Percentiles rank a stretch among this genome's conserved stretches.
These are phyloP conservation scores for Sedum album DNA, from an alignment of 164 flowering plant genomes.

Conservation along the genomic window DNA sequence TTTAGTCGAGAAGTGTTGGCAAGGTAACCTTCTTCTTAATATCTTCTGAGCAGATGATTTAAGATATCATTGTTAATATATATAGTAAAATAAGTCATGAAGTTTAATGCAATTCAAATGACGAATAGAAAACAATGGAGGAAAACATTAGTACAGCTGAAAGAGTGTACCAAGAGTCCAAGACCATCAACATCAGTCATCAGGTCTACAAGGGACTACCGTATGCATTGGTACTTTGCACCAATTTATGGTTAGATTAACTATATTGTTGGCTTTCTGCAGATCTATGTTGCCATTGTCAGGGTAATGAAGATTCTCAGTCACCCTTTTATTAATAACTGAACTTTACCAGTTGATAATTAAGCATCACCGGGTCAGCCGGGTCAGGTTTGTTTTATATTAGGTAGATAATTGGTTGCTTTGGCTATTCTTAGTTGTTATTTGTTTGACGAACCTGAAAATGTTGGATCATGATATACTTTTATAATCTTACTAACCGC, in stretches of 20 bases:
- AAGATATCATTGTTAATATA: too few species aligned
- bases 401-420: not conserved
- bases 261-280: constrained; percentile 8
- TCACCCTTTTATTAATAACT: constrained; percentile 92
- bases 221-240: not conserved
- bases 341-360: constrained; percentile 97
- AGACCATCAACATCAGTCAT: constrained; percentile 96
- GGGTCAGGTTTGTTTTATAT: not conserved
- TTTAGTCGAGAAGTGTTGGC: constrained; percentile 94
- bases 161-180: constrained; percentile 93
- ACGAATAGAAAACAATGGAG: constrained; percentile 98
- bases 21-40: too few species aligned
- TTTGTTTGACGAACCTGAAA: not conserved
- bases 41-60: too few species aligned
- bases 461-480: not conserved
- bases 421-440: not conserved
- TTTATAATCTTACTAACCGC: not conserved
- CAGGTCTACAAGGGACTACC: constrained; percentile 40
- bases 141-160: constrained; percentile 96
- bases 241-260: not conserved
- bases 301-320: constrained; percentile 99
- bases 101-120: constrained; percentile 99
- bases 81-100: too few species aligned
- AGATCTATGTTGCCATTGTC: constrained; percentile 99
- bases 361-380: not conserved